These are phyloP conservation scores for Ophiostoma angusticollis DNA, from an alignment of 2,329 filamentous ascomycete genomes.

Conservation along the genomic window DNA sequence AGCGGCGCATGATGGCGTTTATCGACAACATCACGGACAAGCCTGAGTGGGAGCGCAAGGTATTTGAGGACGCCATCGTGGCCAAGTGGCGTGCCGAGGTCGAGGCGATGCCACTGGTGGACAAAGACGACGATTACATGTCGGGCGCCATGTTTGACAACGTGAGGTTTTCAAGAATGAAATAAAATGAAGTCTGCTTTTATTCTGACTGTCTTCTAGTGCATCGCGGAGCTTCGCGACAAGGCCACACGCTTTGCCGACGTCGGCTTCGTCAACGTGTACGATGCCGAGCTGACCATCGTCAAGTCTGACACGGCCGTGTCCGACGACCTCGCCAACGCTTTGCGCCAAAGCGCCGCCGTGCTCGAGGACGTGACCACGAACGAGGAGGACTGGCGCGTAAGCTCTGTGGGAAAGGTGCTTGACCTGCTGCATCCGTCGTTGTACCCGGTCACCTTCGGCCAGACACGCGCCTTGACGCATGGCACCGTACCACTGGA, in stretches of 20 bases:
- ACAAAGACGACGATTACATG: slow-evolving; percentile 9
- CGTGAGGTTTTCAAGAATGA: slow-evolving; percentile 1
- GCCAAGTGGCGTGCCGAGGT: slow-evolving; percentile 23
- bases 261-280: slow-evolving; percentile 27
- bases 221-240: slow-evolving; percentile 33
- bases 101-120: slow-evolving; percentile 1
- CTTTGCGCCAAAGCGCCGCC: slow-evolving; percentile 26
- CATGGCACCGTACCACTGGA: slow-evolving; percentile 18
- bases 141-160: slow-evolving; percentile 11
- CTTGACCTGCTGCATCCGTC: slow-evolving; percentile 48
- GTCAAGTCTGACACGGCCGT: slow-evolving; percentile 41
- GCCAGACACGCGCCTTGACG: slow-evolving; percentile 20
- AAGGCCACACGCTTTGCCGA: slow-evolving; percentile 34
- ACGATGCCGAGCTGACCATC: slow-evolving; percentile 28
- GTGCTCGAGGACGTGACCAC: slow-evolving; percentile 30
- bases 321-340: slow-evolving; percentile 16
- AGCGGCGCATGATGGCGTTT: slow-evolving; percentile 23
- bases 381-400: slow-evolving; percentile 37
- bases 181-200: neutral
- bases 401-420: slow-evolving; percentile 36
- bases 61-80: slow-evolving; percentile 22
- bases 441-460: slow-evolving; percentile 41
- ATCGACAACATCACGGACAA: slow-evolving; percentile 27
- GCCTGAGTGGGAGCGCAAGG: slow-evolving; percentile 23
- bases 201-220: slow-evolving; percentile 12